phyloP scores from a whole-genome alignment of 805 yeast species.

The Nakazawaea ishiwadae region DNA sequence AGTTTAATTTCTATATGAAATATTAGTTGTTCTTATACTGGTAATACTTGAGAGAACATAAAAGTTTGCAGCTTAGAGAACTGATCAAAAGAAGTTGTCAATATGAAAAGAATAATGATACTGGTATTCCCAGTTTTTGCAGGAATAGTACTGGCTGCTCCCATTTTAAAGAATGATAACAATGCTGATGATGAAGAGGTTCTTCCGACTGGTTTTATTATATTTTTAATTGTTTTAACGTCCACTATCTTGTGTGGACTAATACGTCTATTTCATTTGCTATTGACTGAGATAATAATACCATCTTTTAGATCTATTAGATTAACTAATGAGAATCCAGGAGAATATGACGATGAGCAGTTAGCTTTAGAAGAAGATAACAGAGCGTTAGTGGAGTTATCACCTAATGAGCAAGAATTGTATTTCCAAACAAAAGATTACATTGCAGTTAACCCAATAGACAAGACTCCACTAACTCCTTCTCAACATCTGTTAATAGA shows the following conservation, averaged over 20 bases:
- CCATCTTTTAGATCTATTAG: slow-evolving; percentile 8
- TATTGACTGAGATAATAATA: background rate
- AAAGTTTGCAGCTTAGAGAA: too few relatives aligned
- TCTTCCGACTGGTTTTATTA: background rate
- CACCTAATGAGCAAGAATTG: slow-evolving; percentile 65
- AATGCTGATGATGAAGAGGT: slow-evolving; percentile 2
- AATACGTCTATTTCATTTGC: background rate
- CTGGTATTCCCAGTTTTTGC: too few relatives aligned
- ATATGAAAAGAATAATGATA: too few relatives aligned
- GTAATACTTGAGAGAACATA: too few relatives aligned
- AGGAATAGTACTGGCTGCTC: too few relatives aligned
- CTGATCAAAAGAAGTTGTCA: too few relatives aligned
- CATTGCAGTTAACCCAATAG: slow-evolving; percentile 34
- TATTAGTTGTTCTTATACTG: too few relatives aligned
- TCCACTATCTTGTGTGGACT: background rate
- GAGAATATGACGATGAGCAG: slow-evolving; percentile 60
- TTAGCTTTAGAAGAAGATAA: slow-evolving; percentile 54
- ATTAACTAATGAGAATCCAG: slow-evolving; percentile 40
- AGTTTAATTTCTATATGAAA: too few relatives aligned
- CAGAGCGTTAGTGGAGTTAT: slow-evolving; percentile 51
- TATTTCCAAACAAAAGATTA: slow-evolving; percentile 64
- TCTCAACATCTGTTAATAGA: slow-evolving; percentile 67
- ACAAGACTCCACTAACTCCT: slow-evolving; percentile 29
- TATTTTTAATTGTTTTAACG: background rate
- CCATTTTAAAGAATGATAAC: too few relatives aligned